Evolutionary conservation across 75 land plant species (phyloP).

Genomic region (Azolla pinnata): DNA sequence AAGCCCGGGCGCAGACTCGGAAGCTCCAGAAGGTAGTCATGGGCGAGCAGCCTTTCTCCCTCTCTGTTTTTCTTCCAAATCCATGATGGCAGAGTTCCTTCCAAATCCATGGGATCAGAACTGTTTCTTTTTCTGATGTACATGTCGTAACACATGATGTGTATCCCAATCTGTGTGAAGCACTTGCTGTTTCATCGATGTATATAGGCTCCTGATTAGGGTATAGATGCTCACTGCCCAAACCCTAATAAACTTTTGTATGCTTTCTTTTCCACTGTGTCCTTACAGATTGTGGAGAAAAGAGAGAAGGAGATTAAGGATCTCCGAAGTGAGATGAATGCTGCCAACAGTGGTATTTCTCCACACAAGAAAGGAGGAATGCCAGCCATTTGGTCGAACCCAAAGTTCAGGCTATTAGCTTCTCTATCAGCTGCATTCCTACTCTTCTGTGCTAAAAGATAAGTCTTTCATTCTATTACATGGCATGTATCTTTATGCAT

Average conservation of each 20-base stretch:
- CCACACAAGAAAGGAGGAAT: slow-evolving; percentile 9
- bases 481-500: too few species aligned
- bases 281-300: slow-evolving; percentile 55
- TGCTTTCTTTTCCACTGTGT: neutral
- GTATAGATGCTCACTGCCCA: neutral
- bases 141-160: neutral
- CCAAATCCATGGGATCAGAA: neutral
- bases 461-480: neutral
- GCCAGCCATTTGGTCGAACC: slow-evolving; percentile 50
- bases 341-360: slow-evolving; percentile 11
- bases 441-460: slow-evolving; percentile 36
- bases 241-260: neutral
- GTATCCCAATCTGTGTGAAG: neutral
- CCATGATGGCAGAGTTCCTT: neutral
- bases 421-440: slow-evolving; percentile 63
- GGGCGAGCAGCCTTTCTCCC: neutral
- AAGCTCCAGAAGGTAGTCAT: slow-evolving; percentile 59
- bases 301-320: slow-evolving; percentile 60
- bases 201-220: neutral
- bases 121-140: neutral
- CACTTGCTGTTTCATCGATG: neutral
- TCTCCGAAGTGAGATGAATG: slow-evolving; percentile 40
- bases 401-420: slow-evolving; percentile 48
- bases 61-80: neutral
- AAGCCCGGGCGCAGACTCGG: slow-evolving; percentile 57